phyloP scores from a whole-genome alignment of 177 flowering plant species.

The Vitis hybrid region DNA sequence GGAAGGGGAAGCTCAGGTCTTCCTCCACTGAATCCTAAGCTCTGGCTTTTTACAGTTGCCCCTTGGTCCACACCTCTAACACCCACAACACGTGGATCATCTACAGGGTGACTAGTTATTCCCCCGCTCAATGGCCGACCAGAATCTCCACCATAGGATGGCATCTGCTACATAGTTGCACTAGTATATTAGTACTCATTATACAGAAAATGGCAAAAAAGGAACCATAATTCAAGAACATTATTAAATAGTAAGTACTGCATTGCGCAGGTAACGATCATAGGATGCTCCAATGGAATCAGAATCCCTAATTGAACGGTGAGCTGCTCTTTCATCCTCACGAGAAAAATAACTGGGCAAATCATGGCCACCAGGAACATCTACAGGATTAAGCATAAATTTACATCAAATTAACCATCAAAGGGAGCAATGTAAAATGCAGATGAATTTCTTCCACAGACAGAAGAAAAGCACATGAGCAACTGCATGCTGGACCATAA shows the following conservation, averaged over 20 bases:
- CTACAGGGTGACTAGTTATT: constrained; percentile 40
- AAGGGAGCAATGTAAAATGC: not conserved
- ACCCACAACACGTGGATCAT: constrained; percentile 49
- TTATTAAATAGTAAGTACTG: constrained; percentile 34
- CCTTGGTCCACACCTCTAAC: constrained; percentile 46
- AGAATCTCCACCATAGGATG: constrained; percentile 56
- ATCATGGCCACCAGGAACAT: constrained; percentile 52
- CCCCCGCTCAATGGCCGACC: constrained; percentile 48
- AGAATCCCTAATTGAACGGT: constrained; percentile 50
- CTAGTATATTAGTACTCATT: constrained; percentile 7
- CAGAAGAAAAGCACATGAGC: not conserved
- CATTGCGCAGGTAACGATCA: constrained; percentile 69
- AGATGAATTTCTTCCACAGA: not conserved
- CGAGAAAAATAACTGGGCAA: constrained; percentile 45
- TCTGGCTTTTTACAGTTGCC: constrained; percentile 36
- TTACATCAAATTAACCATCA: constrained; percentile 4
- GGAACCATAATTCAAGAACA: not conserved
- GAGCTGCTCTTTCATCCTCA: constrained; percentile 57
- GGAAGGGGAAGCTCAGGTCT: constrained; percentile 64
- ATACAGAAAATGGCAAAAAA: not conserved
- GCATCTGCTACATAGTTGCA: constrained; percentile 40
- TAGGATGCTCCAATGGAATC: constrained; percentile 74
- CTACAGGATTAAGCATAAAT: constrained; percentile 29
- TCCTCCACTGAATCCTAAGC: constrained; percentile 44
- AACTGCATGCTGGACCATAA: too few species aligned